Evolutionary conservation across 371 early-diverging fungal genomes (phyloP), one percentile per base, ranked within the genome.

Genomic region (Rhizopus microsporus): DNA sequence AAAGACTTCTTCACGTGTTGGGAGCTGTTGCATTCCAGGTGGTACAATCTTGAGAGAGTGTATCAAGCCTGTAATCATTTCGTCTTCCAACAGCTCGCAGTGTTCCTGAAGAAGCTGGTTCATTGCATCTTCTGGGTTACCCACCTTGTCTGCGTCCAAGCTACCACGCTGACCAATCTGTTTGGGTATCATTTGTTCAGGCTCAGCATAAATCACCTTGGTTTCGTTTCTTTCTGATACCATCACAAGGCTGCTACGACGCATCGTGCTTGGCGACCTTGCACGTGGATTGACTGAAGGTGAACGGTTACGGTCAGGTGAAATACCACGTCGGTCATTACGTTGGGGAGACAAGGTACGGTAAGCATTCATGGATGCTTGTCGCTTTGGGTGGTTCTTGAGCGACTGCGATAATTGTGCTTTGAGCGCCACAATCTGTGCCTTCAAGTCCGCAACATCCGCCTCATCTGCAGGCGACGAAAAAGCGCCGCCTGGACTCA

Each of bases 21-120:
- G 94, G 33, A 88, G 79, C 15, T 88, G 83, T 54, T 91, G 91
- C n/a, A 91, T 72, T 63, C 87, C 91, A 35, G 94, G 94, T 33
- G 93, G 79, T 6, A 94, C 93, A 52, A 96, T 92, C 69, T 91
- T 88, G 39, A 97, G 75, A 49, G 88, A 87, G 61, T 87, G 88
- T 45, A 98, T 88, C 30, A 98, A 78, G 32, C 92, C 92, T 44
- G 90, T 89, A 54, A 96, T 76, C 23, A 98, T 82, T 74, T 97
- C 97, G 32, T 91, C 84, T 54, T 93, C 90, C 17, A 97, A 79
- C 0, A 79, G 60, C 65, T 65, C 59, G 60, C 30, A 50, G 44
- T 62, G 75, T 42, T 57, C 58, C 56, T 44, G 56, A 13, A 58
- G 54, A 1, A 62, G 29, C 10, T 48, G 32, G 37, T 47, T 65